Evolutionary conservation across 495 filamentous ascomycete species (phyloP).

Genomic region (Copromyces sp.): DNA sequence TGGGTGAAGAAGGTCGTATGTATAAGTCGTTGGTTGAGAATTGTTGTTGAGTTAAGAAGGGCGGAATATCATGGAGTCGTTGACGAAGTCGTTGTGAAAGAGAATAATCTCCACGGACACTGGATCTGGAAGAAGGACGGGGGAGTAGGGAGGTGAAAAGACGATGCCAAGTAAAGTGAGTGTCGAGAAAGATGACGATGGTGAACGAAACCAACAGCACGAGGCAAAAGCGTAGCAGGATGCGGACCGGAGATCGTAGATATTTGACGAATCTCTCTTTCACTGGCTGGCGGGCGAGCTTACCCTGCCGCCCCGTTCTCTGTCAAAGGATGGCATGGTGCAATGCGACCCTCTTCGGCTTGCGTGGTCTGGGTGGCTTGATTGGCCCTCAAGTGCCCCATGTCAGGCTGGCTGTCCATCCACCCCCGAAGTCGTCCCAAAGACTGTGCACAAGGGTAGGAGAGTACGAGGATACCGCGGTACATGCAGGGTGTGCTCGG

Average conservation of each 20-base stretch:
- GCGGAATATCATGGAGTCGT: background rate
- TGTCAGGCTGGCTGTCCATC: slow-evolving; percentile 16
- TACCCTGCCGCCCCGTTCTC: slow-evolving; percentile 23
- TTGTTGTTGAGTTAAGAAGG: background rate
- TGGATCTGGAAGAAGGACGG: slow-evolving; percentile 7
- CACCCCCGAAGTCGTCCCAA: background rate
- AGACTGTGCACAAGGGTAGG: background rate
- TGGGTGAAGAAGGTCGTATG: slow-evolving; percentile 5
- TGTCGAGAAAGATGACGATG: slow-evolving; percentile 23
- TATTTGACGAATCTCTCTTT: slow-evolving; percentile 19
- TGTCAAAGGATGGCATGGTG: slow-evolving; percentile 17
- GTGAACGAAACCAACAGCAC: slow-evolving; percentile 6
- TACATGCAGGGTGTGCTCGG: background rate
- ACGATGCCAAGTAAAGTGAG: slow-evolving; percentile 15
- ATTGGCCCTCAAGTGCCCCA: slow-evolving; percentile 20
- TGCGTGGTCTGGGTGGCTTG: slow-evolving; percentile 25
- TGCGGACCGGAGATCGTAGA: slow-evolving; percentile 23
- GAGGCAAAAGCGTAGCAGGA: slow-evolving; percentile 16
- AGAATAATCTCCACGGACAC: slow-evolving; percentile 6
- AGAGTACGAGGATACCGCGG: background rate
- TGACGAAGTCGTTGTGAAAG: background rate
- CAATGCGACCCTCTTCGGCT: slow-evolving; percentile 15
- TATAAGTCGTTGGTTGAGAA: slow-evolving; percentile 15
- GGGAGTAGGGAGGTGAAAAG: slow-evolving; percentile 9
- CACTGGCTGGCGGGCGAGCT: slow-evolving; percentile 2